A percentile compares a stretch with the other conserved stretches of the same genome.
phyloP scores from a whole-genome alignment of 1,139 yeast species.

The Tardiomyces depauwii region DNA sequence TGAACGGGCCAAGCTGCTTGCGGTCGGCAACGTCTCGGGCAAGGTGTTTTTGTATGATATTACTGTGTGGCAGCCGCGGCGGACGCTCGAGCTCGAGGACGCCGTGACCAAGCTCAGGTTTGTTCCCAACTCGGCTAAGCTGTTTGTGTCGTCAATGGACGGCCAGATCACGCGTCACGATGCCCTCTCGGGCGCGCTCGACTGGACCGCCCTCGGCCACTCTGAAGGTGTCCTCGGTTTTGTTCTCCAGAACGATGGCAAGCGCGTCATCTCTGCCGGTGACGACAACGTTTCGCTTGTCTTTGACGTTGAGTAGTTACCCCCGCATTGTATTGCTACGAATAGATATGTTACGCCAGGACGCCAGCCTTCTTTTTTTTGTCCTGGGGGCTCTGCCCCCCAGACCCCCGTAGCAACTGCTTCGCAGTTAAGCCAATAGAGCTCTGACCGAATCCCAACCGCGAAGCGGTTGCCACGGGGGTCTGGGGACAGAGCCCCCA shows the following conservation, averaged over 20 bases:
- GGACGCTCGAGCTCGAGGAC: slow-evolving; percentile 56
- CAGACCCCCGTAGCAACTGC: no score
- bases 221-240: slow-evolving; percentile 90
- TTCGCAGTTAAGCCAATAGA: no score
- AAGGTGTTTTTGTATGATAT: slow-evolving; percentile 73
- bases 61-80: slow-evolving; percentile 77
- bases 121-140: slow-evolving; percentile 41
- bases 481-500: no score
- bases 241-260: slow-evolving; percentile 50
- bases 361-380: no score
- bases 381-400: no score
- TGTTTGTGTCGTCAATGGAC: slow-evolving; percentile 71
- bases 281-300: slow-evolving; percentile 92
- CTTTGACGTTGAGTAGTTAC: slow-evolving; percentile 28
- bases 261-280: slow-evolving; percentile 83
- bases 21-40: slow-evolving; percentile 85
- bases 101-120: slow-evolving; percentile 77
- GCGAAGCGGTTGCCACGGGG: no score
- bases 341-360: no score
- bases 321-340: background rate
- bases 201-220: slow-evolving; percentile 81
- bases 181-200: slow-evolving; percentile 66
- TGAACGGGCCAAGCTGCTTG: slow-evolving; percentile 48
- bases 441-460: no score
- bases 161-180: slow-evolving; percentile 86